A percentile compares a stretch with the other conserved stretches of the same genome.
Evolutionary conservation across 116 monocot species (phyloP).

Genomic region (Thalassia testudinum): DNA sequence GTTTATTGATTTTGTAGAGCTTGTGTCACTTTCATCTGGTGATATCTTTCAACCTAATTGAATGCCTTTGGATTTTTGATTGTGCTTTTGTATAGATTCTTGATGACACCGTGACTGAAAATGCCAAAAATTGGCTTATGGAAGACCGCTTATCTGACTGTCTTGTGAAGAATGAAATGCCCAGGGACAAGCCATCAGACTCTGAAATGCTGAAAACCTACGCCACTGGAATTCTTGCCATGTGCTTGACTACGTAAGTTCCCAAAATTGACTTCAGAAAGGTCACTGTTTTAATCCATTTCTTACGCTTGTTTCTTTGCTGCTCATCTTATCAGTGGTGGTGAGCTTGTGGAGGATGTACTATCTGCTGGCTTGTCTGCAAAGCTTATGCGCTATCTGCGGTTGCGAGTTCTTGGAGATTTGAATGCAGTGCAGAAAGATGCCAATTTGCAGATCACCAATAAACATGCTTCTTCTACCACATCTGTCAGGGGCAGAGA

Average conservation of each 20-base stretch:
- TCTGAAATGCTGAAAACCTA: constrained; percentile 82
- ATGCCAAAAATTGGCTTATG: constrained; percentile 79
- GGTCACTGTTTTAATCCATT: background rate
- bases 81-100: constrained; percentile 45
- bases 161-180: constrained; percentile 40
- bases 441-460: constrained; percentile 26
- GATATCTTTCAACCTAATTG: no score
- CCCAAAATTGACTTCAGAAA: background rate
- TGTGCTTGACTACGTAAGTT: constrained; percentile 28
- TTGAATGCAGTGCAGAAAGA: constrained; percentile 38
- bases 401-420: constrained; percentile 72
- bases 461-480: constrained; percentile 36
- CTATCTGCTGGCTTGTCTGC: constrained; percentile 68
- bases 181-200: constrained; percentile 52
- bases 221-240: constrained; percentile 85
- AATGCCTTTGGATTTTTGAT: background rate
- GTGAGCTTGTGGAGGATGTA: constrained; percentile 73
- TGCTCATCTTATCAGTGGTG: constrained; percentile 36
- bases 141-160: constrained; percentile 35
- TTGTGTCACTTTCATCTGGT: no score
- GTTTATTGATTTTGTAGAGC: no score
- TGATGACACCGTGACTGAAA: constrained; percentile 85
- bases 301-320: background rate
- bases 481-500: constrained; percentile 43
- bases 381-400: constrained; percentile 88